Evolutionary conservation across 805 yeast genomes (phyloP).

Genomic region (Monosporozyma yasuniensis): DNA sequence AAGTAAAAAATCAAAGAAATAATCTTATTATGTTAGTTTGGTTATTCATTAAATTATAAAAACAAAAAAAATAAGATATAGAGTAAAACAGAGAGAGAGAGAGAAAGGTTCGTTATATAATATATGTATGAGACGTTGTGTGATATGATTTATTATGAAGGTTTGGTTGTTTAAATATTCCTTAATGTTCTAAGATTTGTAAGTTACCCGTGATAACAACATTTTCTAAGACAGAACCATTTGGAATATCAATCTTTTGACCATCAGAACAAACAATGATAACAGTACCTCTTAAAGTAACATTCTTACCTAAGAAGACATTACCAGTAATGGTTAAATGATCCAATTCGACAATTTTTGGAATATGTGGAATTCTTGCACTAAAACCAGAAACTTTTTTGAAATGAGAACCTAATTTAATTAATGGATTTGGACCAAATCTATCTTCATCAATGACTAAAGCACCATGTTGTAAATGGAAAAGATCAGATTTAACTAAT

Average conservation of each 20-base stretch:
- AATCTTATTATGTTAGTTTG: not conserved
- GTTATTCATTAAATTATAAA: not conserved
- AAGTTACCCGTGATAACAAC: conserved; percentile 96
- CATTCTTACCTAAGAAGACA: conserved; percentile 81
- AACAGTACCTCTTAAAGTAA: conserved; percentile 91
- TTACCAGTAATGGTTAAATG: conserved; percentile 97
- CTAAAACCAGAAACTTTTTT: conserved; percentile 91
- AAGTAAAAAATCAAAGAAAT: too few species aligned
- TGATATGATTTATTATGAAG: not conserved
- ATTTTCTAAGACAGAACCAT: conserved; percentile 88
- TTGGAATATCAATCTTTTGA: conserved; percentile 93
- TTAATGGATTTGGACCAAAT: conserved; percentile 85
- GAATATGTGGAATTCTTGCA: conserved; percentile 73
- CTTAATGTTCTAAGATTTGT: conserved; percentile 51
- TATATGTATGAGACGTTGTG: not conserved
- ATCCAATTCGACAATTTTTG: conserved; percentile 90
- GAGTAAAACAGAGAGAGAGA: too few species aligned
- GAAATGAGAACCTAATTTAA: conserved; percentile 93
- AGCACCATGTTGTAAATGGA: conserved; percentile 85
- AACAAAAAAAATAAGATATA: not conserved
- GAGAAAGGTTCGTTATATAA: not conserved
- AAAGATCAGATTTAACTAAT: conserved; percentile 90
- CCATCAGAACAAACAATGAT: conserved; percentile 97
- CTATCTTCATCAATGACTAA: conserved; percentile 74
- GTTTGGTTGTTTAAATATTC: too few species aligned